Conservation (phyloP, 1,284 basidiomycete species). For the Exobasidium cylindrosporum region DNA sequence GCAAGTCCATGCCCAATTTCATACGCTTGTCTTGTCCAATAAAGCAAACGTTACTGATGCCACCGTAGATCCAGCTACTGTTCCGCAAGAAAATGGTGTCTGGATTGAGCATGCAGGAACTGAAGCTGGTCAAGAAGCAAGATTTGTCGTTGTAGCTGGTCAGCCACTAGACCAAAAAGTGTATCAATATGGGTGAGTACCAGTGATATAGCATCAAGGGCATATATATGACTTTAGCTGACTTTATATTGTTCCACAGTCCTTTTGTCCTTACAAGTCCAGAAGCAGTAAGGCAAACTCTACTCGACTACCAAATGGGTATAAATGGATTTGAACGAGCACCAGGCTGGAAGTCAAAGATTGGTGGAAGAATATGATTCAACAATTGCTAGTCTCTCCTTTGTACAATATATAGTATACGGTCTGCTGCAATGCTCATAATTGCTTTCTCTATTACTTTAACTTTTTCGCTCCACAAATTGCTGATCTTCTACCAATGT, state of each 20-base stretch:
- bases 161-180: constrained; percentile 85
- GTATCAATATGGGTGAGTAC: constrained; percentile 68
- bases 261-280: constrained; percentile 72
- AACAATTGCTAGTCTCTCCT: no score
- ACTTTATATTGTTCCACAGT: constrained; percentile 36
- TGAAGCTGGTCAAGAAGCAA: constrained; percentile 19
- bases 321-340: constrained; percentile 88
- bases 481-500: no score
- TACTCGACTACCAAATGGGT: constrained; percentile 76
- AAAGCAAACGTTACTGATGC: constrained; percentile 47
- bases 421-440: no score
- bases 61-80: constrained; percentile 62
- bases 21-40: constrained; percentile 67
- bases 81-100: constrained; percentile 64
- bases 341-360: constrained; percentile 79
- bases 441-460: no score
- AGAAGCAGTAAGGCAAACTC: constrained; percentile 76
- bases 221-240: constrained; percentile 2
- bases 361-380: constrained; percentile 54
- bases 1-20: constrained; percentile 62
- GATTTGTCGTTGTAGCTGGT: constrained; percentile 65
- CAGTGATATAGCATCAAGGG: constrained; percentile 57
- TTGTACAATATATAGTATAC: no score
- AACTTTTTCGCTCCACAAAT: no score
- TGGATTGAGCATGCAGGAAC: constrained; percentile 59